phyloP scores from a whole-genome alignment of 345 rosid species.

The Populus davidiana region DNA sequence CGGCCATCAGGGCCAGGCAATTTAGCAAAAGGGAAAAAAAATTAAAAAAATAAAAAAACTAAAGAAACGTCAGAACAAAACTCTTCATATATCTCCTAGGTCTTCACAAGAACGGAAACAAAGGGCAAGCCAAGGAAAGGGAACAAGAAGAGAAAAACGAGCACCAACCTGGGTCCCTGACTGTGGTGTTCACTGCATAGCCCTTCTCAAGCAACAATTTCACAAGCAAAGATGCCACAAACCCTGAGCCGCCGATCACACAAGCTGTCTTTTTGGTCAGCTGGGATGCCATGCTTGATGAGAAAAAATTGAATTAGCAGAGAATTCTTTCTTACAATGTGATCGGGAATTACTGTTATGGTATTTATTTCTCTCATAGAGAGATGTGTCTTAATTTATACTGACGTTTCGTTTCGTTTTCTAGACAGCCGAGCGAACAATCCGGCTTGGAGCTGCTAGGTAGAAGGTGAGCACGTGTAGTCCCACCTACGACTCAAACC shows the following conservation, averaged over 20 bases:
- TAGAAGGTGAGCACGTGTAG: neutral
- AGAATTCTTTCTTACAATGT: neutral
- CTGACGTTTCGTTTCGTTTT: neutral
- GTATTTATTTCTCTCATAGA: neutral
- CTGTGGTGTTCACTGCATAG: constrained; percentile 76
- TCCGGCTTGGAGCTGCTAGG: neutral
- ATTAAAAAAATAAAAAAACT: too few relatives aligned
- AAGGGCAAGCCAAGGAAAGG: neutral
- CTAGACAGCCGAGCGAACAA: too few relatives aligned
- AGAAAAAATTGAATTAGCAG: too few relatives aligned
- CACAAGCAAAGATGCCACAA: constrained; percentile 67
- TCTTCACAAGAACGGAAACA: neutral
- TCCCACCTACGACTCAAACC: neutral
- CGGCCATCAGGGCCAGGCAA: neutral
- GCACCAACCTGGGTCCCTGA: constrained; percentile 63
- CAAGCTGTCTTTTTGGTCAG: constrained; percentile 43
- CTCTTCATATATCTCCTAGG: neutral
- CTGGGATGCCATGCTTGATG: constrained; percentile 27
- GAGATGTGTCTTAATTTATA: neutral
- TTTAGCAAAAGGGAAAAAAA: neutral
- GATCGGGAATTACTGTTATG: neutral
- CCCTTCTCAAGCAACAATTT: constrained; percentile 71
- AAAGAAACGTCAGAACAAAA: neutral
- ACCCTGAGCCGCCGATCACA: constrained; percentile 80
- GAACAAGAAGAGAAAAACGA: neutral